phyloP scores from a whole-genome alignment of 2,329 filamentous ascomycete genomes.

The Xylogone sp. region DNA sequence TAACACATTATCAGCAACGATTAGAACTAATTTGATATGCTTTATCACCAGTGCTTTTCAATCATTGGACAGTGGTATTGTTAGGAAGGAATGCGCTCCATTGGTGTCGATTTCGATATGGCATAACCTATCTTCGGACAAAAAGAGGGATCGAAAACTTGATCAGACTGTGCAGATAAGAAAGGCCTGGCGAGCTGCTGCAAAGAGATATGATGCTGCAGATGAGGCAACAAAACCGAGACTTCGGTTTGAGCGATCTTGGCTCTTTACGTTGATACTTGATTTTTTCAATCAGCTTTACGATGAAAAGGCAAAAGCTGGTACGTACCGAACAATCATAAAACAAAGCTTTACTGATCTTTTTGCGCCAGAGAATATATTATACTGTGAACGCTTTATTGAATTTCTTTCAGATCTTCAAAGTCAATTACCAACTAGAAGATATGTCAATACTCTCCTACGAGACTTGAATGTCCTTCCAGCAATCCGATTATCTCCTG shows the following conservation, averaged over 20 bases:
- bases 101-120: slow-evolving; percentile 92
- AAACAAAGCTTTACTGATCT: background rate
- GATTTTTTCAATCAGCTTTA: slow-evolving; percentile 79
- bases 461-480: slow-evolving; percentile 82
- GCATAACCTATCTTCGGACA: slow-evolving; percentile 84
- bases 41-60: slow-evolving; percentile 93
- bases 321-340: slow-evolving; percentile 26
- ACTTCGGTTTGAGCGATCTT: slow-evolving; percentile 86
- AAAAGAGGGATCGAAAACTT: slow-evolving; percentile 67
- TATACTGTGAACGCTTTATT: slow-evolving; percentile 89
- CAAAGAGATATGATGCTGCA: slow-evolving; percentile 81
- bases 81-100: slow-evolving; percentile 94
- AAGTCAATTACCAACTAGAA: slow-evolving; percentile 87
- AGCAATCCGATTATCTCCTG: slow-evolving; percentile 71
- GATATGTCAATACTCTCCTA: slow-evolving; percentile 87
- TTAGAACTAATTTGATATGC: slow-evolving; percentile 79
- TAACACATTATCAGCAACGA: slow-evolving; percentile 56
- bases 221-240: slow-evolving; percentile 76
- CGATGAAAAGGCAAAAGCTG: slow-evolving; percentile 42
- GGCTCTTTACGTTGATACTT: slow-evolving; percentile 82
- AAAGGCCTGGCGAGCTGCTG: slow-evolving; percentile 87
- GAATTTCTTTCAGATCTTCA: slow-evolving; percentile 88
- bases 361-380: slow-evolving; percentile 52
- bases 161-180: slow-evolving; percentile 70
- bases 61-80: slow-evolving; percentile 81